These are phyloP conservation scores for Neofusicoccum ribis DNA, from an alignment of 2,329 filamentous ascomycete genomes.

Conservation along the genomic window DNA sequence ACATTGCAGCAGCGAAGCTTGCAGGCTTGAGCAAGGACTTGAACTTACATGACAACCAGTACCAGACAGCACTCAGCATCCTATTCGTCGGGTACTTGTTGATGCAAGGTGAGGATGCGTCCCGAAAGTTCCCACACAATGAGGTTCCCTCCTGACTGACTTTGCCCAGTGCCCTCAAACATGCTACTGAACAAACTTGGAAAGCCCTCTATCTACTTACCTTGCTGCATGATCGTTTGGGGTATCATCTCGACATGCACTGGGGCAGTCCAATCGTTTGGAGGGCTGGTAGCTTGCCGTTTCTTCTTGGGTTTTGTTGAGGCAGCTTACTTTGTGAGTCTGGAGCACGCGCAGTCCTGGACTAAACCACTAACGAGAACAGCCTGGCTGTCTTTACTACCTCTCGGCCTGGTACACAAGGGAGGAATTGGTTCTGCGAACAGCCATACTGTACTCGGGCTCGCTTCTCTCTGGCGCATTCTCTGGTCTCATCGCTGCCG, in stretches of 20 bases:
- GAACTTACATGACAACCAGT: constrained; percentile 32
- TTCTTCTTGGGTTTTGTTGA: constrained; percentile 20
- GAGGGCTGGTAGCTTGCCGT: constrained; percentile 1
- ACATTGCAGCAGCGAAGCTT: constrained; percentile 36
- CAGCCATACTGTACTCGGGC: constrained; percentile 55
- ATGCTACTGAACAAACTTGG: constrained; percentile 15
- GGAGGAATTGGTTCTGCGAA: constrained; percentile 52
- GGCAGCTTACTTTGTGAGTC: constrained; percentile 6
- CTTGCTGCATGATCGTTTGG: constrained; percentile 16
- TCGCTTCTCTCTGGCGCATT: constrained; percentile 53
- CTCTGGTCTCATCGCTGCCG: constrained; percentile 56
- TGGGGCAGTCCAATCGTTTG: constrained; percentile 10
- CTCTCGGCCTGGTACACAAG: constrained; percentile 57
- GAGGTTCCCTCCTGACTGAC: neutral
- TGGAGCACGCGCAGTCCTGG: neutral
- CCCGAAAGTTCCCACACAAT: neutral
- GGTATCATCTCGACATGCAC: constrained; percentile 15
- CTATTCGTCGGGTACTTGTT: constrained; percentile 27
- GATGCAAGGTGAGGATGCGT: constrained; percentile 18
- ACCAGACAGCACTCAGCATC: constrained; percentile 33
- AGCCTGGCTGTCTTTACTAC: constrained; percentile 49
- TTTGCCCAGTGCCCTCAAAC: constrained; percentile 8
- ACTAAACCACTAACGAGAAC: neutral
- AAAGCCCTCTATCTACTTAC: constrained; percentile 19
- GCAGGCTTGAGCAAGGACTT: constrained; percentile 36